Base-by-base conservation (phyloP, 2,329 filamentous ascomycete species). In the Epicoccum nigrum region DNA sequence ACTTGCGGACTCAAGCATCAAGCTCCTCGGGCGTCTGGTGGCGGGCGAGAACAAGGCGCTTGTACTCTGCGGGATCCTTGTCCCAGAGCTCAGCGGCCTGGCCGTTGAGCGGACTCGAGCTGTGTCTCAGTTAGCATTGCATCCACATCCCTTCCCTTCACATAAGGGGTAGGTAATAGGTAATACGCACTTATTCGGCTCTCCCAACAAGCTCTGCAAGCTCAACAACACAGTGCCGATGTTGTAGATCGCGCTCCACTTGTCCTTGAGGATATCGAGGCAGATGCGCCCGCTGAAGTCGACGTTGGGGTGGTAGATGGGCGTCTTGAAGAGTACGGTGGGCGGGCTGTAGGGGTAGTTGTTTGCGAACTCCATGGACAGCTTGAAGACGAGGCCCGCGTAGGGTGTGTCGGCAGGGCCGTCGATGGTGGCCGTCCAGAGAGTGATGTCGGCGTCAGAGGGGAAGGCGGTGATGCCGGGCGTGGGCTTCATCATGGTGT, bases 221-320 rank as follows among this genome's bases (percentile, higher is more conserved):
- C 93, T 97, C 67, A 99, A 76, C 47, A 99, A 80, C 38, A 99
- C 90, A 38, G 89, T 96, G 75, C 95, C 90, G 56, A 96, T 92
- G 70, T 97, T 97, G 82, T 97, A 95, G 34, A 95, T 92, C 15
- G 94, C 92, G 53, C 92, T 96, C 94, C 94, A 99, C 79, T 97
- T 97, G 76, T 97, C 94, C 82, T 97, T 97, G 60, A 99, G 82
- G 63, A 99, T 99, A 70, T 99, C 95, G 55, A 99, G 82, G 74
- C 94, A 99, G 76, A 99, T 99, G 49, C 94, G 85, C 32, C 94
- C 94, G 3, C 89, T 92, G 79, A 99, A 97, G 78, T 99, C 94
- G 64, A 99, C 90, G 67, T 99, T 99, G 45, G 94, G 94, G 76
- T 99, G 94, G 81, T 97, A 99, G 77, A 99, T 97, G 30, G 94